Base-by-base conservation (phyloP, 768 basidiomycete genomes). In the Gloeophyllum trabeum region DNA sequence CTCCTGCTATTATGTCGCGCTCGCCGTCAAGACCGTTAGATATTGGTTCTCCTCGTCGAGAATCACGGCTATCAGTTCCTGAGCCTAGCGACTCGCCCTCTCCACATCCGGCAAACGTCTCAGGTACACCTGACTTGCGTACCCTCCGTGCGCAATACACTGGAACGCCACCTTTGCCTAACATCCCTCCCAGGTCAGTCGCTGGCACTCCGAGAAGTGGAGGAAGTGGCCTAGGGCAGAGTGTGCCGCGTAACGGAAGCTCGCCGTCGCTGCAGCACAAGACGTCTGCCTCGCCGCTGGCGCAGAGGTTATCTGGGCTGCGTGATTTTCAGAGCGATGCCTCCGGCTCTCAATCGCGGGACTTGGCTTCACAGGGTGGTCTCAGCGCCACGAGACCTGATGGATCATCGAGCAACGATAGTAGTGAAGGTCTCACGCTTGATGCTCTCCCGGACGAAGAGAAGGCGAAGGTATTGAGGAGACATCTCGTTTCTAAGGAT, bases 371-470 rank as follows among this genome's bases (percentile, higher is more conserved):
- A n/a, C n/a, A n/a, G 24, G 61, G 69, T 41, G 63, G 63, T 30
- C 61, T 68, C 40, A 60, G 55, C 36, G 61, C 68, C n/a, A 56
- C 57, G 32, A 58, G 60, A 19, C 60, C 64, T 6, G 45, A 24
- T 46, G 54, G 54, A 49, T 55, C 36, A 32, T 59, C 46, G 13
- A 50, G 62, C 3, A 50, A 45, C 22, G 54, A 12, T 56, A 56
- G 44, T 61, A 49, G 43, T 53, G 51, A 37, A 46, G 30, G 24
- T 49, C 42, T 61, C 42, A 14, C 67, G 70, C 46, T 83, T 12
- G 81, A 84, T 18, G 75, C 70, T 20, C 61, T 90, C 21, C 70
- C 84, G 0, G 81, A 83, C 18, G 86, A 88, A 48, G 87, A 92
- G 54, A 96, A 90, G 63, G 81, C 80, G 2, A 76, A 73, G 52